phyloP scores from a whole-genome alignment of 306 rosid species.

The Begonia fuchsioides region DNA sequence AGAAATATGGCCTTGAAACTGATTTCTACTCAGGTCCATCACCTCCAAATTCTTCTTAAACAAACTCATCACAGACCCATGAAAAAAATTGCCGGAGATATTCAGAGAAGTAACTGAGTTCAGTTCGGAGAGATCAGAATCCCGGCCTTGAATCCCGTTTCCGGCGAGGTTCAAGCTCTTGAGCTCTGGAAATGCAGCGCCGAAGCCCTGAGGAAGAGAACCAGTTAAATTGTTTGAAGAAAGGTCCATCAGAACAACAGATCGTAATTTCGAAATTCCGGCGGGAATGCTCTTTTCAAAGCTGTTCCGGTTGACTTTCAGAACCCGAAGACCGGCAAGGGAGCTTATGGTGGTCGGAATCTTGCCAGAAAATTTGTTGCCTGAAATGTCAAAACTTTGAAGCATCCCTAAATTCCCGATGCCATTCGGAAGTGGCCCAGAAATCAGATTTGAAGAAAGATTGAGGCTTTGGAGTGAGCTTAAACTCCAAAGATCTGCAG shows the following conservation, averaged over 20 bases:
- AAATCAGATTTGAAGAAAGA: slow-evolving; percentile 62
- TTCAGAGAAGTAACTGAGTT: slow-evolving; percentile 52
- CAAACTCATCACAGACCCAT: slow-evolving; percentile 58
- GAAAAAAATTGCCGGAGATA: slow-evolving; percentile 64
- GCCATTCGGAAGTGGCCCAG: slow-evolving; percentile 56
- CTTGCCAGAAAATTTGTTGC: slow-evolving; percentile 52
- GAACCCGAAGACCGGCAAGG: slow-evolving; percentile 30
- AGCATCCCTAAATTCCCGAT: slow-evolving; percentile 75
- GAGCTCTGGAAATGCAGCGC: slow-evolving; percentile 65
- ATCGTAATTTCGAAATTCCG: slow-evolving; percentile 47
- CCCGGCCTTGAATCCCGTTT: slow-evolving; percentile 43
- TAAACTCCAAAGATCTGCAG: slow-evolving; percentile 91
- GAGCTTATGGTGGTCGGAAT: slow-evolving; percentile 65
- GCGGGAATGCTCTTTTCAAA: slow-evolving; percentile 43
- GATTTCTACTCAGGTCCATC: slow-evolving; percentile 77
- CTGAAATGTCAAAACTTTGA: slow-evolving; percentile 57
- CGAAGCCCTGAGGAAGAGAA: slow-evolving; percentile 71
- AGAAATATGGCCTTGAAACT: slow-evolving; percentile 64
- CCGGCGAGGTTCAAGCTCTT: slow-evolving; percentile 63
- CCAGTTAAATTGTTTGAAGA: slow-evolving; percentile 65
- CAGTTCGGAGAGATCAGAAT: slow-evolving; percentile 41
- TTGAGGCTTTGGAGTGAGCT: slow-evolving; percentile 54
- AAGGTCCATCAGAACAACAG: slow-evolving; percentile 58
- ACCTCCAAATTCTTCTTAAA: slow-evolving; percentile 54
- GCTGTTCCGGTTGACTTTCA: slow-evolving; percentile 48